Percentiles rank a stretch among this genome's conserved stretches.
These are phyloP conservation scores for Vitis hybrid DNA, from an alignment of 177 flowering plant species.

Conservation along the genomic window DNA sequence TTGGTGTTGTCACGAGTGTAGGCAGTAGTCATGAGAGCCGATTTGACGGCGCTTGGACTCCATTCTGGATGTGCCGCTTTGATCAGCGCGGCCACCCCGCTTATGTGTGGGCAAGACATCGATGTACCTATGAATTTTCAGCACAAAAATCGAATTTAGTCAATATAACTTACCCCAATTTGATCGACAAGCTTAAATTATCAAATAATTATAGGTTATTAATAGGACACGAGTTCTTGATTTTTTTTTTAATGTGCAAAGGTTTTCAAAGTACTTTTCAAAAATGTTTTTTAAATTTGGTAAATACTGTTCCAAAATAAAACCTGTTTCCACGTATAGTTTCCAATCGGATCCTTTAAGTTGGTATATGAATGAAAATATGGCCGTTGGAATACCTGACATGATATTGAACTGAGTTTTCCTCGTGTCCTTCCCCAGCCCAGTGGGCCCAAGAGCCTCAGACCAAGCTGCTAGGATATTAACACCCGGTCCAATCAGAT, in stretches of 20 bases:
- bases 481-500: constrained; percentile 90
- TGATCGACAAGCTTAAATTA: not conserved
- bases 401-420: constrained; percentile 73
- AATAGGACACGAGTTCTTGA: too few relatives aligned
- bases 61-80: constrained; percentile 87
- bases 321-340: not conserved
- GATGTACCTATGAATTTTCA: constrained; percentile 63
- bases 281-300: too few relatives aligned
- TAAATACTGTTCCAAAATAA: not conserved
- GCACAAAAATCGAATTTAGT: too few relatives aligned
- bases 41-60: constrained; percentile 94
- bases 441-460: constrained; percentile 65
- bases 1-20: constrained; percentile 70
- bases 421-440: constrained; percentile 51
- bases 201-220: too few relatives aligned
- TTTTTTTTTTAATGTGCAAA: too few relatives aligned
- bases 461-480: constrained; percentile 90
- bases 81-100: constrained; percentile 81
- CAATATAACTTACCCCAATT: not conserved
- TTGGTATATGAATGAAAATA: not conserved
- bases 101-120: constrained; percentile 95
- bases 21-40: constrained; percentile 94
- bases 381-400: constrained; percentile 55
- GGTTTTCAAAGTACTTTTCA: too few relatives aligned
- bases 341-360: too few relatives aligned